Evolutionary conservation across 2,329 filamentous ascomycete genomes (phyloP), one percentile per base, ranked within the genome.

Genomic region (Sporothrix curviconia): DNA sequence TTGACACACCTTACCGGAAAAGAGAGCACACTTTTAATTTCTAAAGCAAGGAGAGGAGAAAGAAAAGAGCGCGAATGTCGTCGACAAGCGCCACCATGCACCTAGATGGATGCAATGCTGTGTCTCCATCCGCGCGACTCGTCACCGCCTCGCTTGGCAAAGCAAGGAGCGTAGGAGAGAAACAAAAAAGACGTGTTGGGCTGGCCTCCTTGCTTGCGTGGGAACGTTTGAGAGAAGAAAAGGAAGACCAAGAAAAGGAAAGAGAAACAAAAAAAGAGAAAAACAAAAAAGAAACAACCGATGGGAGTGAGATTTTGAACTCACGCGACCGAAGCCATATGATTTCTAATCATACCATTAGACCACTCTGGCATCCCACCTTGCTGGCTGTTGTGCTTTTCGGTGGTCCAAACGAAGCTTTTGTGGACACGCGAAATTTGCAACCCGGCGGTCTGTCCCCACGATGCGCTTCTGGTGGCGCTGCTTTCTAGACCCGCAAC

Each of bases 341-440:
- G 54, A 57, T 60, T 60, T 60, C 58, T 57, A 60, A 56, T 57
- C 58, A 59, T 59, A 59, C 58, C 58, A 56, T 51, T 56, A 56
- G 50, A 61, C 57, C 56, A 61, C 57, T 61, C 57, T 59, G 59
- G 59, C 57, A 61, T 56, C 57, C 54, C 52, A 53, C 54, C 59
- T 28, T 58, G 5, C 19, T 11, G 14, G 6, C 11, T 39, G 34
- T 39, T 30, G 36, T 5, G 5, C 25, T 22, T 12, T 52, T 42
- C 7, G n/a, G 28, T 6, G 22, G 7, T 14, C 37, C 36, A 4
- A 52, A 19, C 28, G 49, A 52, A 39, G 49, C 49, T 42, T 42
- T 42, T 52, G 36, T 52, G 25, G 49, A 40, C 49, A 40, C 4
- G 37, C 36, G 12, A 11, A 32, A 11, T 32, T 11, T 32, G 11